A percentile compares a stretch with the other conserved stretches of the same genome.
These are phyloP conservation scores for Coniochaeta sp. DNA, from an alignment of 2,329 filamentous ascomycete species.

Conservation along the genomic window DNA sequence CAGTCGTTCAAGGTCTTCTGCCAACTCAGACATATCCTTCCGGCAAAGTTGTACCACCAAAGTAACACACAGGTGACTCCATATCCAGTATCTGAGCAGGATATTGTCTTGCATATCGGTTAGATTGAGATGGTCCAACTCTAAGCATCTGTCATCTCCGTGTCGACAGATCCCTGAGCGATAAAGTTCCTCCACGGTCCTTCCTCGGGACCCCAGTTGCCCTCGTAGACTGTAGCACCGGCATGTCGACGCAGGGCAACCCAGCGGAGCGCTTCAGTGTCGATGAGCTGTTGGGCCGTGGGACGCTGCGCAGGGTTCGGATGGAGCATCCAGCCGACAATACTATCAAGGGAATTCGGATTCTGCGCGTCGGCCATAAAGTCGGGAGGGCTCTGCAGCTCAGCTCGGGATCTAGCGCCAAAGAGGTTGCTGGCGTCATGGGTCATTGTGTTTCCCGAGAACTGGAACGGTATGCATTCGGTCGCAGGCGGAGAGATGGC, in stretches of 20 bases:
- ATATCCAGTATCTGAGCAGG: slow-evolving; percentile 25
- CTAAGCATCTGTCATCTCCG: slow-evolving; percentile 53
- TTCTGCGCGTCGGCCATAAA: slow-evolving; percentile 83
- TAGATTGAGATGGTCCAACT: slow-evolving; percentile 8
- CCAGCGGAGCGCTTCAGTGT: slow-evolving; percentile 70
- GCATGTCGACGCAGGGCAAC: slow-evolving; percentile 69
- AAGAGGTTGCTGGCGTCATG: slow-evolving; percentile 34
- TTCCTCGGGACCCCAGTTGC: slow-evolving; percentile 82
- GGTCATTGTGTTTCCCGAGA: slow-evolving; percentile 11
- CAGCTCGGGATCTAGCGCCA: slow-evolving; percentile 38
- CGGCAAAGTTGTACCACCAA: slow-evolving; percentile 6
- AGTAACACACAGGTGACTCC: slow-evolving; percentile 6
- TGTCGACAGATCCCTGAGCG: slow-evolving; percentile 30
- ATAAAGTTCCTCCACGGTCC: slow-evolving; percentile 8
- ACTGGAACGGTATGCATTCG: slow-evolving; percentile 1
- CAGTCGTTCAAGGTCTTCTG: neutral
- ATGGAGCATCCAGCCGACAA: slow-evolving; percentile 84
- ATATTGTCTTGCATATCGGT: slow-evolving; percentile 8
- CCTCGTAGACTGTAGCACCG: slow-evolving; percentile 92
- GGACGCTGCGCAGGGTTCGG: slow-evolving; percentile 69
- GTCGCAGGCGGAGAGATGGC: slow-evolving; percentile 8
- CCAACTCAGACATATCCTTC: neutral
- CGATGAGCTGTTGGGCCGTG: slow-evolving; percentile 63
- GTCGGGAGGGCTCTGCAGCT: slow-evolving; percentile 57
- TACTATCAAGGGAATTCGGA: slow-evolving; percentile 67